Conservation (phyloP, 2,329 filamentous ascomycete species). For the Fusarium protoensiforme region DNA sequence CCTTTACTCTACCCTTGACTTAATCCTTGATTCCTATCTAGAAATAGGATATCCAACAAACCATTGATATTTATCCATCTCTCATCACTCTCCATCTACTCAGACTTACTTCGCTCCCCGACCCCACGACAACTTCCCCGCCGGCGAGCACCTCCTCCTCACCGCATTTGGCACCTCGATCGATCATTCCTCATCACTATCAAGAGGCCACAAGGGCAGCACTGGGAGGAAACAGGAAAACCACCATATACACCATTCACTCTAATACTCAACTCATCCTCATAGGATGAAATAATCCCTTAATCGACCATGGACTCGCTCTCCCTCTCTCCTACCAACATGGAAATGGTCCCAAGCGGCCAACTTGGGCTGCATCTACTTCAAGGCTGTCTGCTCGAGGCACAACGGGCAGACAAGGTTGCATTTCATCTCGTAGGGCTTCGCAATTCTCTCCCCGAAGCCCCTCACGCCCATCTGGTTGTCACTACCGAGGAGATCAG, state of each 20-base stretch:
- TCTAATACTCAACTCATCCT: conserved; percentile 7
- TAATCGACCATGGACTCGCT: conserved; percentile 5
- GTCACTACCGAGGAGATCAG: conserved; percentile 61
- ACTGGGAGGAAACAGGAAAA: neutral
- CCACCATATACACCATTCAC: conserved; percentile 10
- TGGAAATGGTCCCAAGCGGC: conserved; percentile 46
- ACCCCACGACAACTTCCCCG: conserved; percentile 21
- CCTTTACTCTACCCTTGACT: conserved; percentile 23
- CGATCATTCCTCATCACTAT: conserved; percentile 12
- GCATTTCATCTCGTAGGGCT: conserved; percentile 61
- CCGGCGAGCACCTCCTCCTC: conserved; percentile 11
- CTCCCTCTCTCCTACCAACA: conserved; percentile 28
- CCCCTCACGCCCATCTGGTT: conserved; percentile 59
- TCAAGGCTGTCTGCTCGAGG: conserved; percentile 65
- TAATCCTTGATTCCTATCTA: conserved; percentile 15
- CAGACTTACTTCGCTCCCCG: neutral
- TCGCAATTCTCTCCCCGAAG: conserved; percentile 55
- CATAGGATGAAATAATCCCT: conserved; percentile 35
- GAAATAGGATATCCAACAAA: conserved; percentile 10
- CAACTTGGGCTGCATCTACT: conserved; percentile 54
- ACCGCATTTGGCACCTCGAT: conserved; percentile 34
- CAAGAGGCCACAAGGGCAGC: neutral
- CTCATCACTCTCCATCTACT: conserved; percentile 14
- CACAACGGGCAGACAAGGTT: conserved; percentile 62
- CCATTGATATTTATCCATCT: conserved; percentile 2